Conservation (phyloP, 495 filamentous ascomycete genomes). For the Trichoderma orchidacearum region DNA sequence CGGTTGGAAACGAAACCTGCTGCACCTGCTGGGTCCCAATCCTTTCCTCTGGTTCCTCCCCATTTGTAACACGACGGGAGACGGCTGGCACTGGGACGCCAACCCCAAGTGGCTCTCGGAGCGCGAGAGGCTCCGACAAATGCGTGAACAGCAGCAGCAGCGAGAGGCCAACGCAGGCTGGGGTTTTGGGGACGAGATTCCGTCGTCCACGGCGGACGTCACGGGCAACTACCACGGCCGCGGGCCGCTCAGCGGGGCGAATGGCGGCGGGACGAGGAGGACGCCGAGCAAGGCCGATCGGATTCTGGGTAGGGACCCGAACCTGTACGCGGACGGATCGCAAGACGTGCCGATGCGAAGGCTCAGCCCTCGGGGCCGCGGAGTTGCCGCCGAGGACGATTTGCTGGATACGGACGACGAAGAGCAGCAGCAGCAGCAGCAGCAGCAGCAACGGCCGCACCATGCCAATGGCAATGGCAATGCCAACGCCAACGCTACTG, state of each 20-base stretch:
- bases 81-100: conserved; percentile 94
- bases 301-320: conserved; percentile 34
- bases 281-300: conserved; percentile 35
- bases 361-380: conserved; percentile 22
- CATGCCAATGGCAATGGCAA: neutral
- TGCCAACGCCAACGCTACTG: neutral
- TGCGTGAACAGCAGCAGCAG: conserved; percentile 44
- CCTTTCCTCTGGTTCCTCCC: conserved; percentile 68
- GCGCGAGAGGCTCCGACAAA: conserved; percentile 40
- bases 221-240: neutral
- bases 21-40: conserved; percentile 63
- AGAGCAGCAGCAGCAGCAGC: conserved; percentile 1
- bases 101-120: conserved; percentile 58
- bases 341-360: conserved; percentile 24
- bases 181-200: conserved; percentile 18
- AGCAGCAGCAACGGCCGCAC: neutral
- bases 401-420: conserved; percentile 17
- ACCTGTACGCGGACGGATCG: conserved; percentile 27
- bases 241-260: conserved; percentile 4
- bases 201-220: conserved; percentile 4
- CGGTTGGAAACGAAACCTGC: conserved; percentile 65
- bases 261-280: conserved; percentile 5
- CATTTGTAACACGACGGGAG: conserved; percentile 67
- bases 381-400: conserved; percentile 6
- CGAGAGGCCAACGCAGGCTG: conserved; percentile 42